Percentiles rank a stretch among this genome's conserved stretches.
These are phyloP conservation scores for Hyaloscypha variabilis DNA, from an alignment of 495 filamentous ascomycete species.

Conservation along the genomic window DNA sequence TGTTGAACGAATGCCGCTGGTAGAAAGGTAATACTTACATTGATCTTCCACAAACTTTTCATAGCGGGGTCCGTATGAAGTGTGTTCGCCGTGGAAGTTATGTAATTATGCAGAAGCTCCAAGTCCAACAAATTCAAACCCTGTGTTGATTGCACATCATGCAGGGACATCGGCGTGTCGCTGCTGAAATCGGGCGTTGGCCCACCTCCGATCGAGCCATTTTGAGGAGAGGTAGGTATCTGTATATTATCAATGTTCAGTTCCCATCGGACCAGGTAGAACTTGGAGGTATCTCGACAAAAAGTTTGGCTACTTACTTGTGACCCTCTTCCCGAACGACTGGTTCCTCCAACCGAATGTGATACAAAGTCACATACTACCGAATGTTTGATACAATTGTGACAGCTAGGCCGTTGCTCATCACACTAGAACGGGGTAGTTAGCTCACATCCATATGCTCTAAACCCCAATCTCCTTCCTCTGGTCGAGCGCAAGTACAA, in stretches of 20 bases:
- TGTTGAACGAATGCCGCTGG: conserved; percentile 39
- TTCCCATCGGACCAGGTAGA: neutral
- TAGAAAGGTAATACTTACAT: conserved; percentile 44
- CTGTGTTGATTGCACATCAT: conserved; percentile 1
- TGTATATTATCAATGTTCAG: neutral
- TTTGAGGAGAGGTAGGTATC: neutral
- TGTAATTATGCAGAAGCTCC: conserved; percentile 48
- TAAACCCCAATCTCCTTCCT: neutral
- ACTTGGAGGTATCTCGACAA: neutral
- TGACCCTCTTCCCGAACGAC: neutral
- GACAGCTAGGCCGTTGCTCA: conserved; percentile 44
- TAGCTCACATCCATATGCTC: neutral
- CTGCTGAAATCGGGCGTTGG: neutral
- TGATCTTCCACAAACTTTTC: conserved; percentile 40
- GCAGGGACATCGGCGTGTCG: neutral
- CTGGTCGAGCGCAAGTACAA: neutral
- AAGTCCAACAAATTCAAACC: conserved; percentile 39
- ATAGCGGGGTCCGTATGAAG: conserved; percentile 37
- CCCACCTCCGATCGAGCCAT: neutral
- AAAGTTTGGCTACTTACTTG: neutral
- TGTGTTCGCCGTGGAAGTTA: conserved; percentile 40
- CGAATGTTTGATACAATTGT: conserved; percentile 45
- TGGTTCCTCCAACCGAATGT: conserved; percentile 1
- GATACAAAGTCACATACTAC: conserved; percentile 39
- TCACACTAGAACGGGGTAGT: conserved; percentile 37